Base-by-base conservation (phyloP, 176 grass and related monocot species). In the Oryza nivara region DNA sequence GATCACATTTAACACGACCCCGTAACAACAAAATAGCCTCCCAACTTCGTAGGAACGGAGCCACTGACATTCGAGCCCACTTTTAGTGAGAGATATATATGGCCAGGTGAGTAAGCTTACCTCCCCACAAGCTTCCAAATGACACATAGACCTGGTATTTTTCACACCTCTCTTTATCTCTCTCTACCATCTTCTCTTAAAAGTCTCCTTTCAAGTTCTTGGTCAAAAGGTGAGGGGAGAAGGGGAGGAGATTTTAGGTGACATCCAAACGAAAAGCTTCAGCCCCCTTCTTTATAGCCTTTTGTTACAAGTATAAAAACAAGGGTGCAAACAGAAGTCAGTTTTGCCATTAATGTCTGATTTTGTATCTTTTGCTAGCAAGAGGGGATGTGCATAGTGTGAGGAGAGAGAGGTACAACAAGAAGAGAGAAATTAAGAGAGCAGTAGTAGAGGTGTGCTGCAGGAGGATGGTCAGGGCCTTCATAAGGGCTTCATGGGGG, bases 271-370 rank as follows among this genome's bases (percentile, higher is more conserved):
- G 15, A 86, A 88, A 91, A 85, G 73, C 38, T 68, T 56, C 58
- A 52, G 78, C 44, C 65, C 65, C 67, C 83, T 86, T 83, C 68
- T 79, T 89, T 71, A 86, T 75, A 71, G 75, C 70, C 80, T 76
- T 76, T 76, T 36, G 19, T 72, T 66, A 44, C 79, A 84, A 49
- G 35, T 69, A 86, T 89, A 89, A 80, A 86, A 83, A 48, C 65
- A 78, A 65, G 74, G 71, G 79, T 54, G 77, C 78, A 75, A 86
- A 92, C 79, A 75, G 70, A 86, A 87, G 84, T 77, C 66, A 26
- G 87, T 89, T 92, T 86, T 85, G 87, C 76, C 84, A 87, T 87
- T 86, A 92, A 87, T 92, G 65, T 36, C 70, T 79, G 70, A 44
- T 72, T 89, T 86, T 92, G 80, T 82, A 82, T 46, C 64, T 84